A percentile compares a stretch with the other conserved stretches of the same genome.
Conservation (phyloP, 306 rosid genomes). For the Rosa lucieae region DNA sequence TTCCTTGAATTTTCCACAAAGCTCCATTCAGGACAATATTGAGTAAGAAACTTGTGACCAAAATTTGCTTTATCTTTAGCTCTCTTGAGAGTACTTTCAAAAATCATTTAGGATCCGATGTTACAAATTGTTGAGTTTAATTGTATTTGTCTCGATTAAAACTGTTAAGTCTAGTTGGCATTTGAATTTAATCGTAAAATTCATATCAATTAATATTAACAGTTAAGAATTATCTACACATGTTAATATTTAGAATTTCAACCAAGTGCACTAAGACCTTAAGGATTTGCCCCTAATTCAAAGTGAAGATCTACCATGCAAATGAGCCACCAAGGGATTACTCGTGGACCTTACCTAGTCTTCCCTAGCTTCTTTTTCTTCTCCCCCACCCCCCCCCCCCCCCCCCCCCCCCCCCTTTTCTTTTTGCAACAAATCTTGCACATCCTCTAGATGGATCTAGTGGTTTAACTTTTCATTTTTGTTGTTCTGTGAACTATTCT, state of each 20-base stretch:
- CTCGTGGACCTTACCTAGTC: not conserved
- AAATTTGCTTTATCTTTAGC: not conserved
- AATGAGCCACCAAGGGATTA: not conserved
- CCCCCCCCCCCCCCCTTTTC: too few relatives aligned
- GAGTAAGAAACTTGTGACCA: constrained; percentile 17
- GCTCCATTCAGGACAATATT: not conserved
- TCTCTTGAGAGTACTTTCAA: not conserved
- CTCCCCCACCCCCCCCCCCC: too few relatives aligned
- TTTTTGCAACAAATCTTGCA: not conserved
- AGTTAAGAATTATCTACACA: not conserved
- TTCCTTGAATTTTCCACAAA: constrained; percentile 32
- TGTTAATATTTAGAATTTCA: too few relatives aligned
- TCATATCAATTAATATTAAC: not conserved
- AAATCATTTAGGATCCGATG: not conserved
- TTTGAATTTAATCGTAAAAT: not conserved
- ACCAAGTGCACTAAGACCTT: not conserved
- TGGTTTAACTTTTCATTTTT: not conserved
- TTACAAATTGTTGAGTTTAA: not conserved
- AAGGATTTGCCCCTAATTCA: not conserved
- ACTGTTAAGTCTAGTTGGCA: not conserved
- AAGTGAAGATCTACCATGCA: not conserved
- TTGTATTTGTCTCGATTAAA: not conserved
- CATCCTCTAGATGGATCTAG: not conserved
- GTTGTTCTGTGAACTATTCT: constrained; percentile 3
- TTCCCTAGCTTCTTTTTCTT: not conserved